Evolutionary conservation across 352 stramenopile species (phyloP).

Genomic region (Phytophthora palmivora): DNA sequence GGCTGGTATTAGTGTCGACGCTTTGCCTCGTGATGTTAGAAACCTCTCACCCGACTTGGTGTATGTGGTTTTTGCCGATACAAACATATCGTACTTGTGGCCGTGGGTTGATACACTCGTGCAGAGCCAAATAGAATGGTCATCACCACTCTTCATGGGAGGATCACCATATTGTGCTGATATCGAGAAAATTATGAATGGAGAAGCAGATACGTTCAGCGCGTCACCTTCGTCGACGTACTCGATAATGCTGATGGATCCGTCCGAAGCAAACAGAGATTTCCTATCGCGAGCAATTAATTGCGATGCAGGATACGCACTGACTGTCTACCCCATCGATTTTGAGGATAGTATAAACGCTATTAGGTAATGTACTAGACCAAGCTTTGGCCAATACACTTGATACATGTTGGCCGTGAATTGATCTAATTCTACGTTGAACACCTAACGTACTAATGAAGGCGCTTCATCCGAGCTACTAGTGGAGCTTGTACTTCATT

Average conservation of each 20-base stretch:
- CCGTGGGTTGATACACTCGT: constrained; percentile 30
- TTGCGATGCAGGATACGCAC: constrained; percentile 4
- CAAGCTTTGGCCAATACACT: no score
- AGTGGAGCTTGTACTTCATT: no score
- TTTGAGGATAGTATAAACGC: constrained; percentile 22
- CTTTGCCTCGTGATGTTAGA: constrained; percentile 30
- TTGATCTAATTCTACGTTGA: no score
- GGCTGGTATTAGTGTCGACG: constrained; percentile 15
- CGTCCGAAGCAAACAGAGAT: constrained; percentile 11
- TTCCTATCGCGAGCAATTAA: constrained; percentile 8
- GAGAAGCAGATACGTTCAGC: constrained; percentile 13
- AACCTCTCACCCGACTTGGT: constrained; percentile 17
- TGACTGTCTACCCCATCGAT: constrained; percentile 12
- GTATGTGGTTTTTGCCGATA: constrained; percentile 12
- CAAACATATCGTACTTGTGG: constrained; percentile 29
- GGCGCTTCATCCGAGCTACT: no score
- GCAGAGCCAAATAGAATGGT: background rate
- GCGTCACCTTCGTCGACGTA: constrained; percentile 11
- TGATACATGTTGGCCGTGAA: no score
- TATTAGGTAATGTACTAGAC: constrained; percentile 1
- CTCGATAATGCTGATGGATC: constrained; percentile 21
- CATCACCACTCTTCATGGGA: constrained; percentile 5
- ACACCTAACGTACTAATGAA: no score
- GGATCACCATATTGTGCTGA: constrained; percentile 20
- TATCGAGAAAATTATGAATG: constrained; percentile 10